Base-by-base conservation (phyloP, 2,329 filamentous ascomycete species). In the Verticillium longisporum region DNA sequence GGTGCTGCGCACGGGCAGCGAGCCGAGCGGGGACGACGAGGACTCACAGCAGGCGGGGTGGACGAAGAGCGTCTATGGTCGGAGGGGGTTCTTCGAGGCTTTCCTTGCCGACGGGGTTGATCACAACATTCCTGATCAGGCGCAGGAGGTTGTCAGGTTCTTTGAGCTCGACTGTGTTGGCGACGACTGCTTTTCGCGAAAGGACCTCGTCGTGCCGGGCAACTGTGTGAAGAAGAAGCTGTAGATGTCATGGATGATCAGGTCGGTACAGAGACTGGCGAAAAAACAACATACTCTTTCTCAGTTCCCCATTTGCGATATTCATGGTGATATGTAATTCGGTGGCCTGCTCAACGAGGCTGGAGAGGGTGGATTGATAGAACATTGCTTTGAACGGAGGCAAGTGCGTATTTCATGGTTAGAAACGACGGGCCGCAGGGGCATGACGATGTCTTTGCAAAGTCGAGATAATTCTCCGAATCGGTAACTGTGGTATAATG, bases 1-100 rank as follows among this genome's bases (percentile, higher is more conserved):
- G 1, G 74, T 79, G 56, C 31, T 66, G 4, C 56, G 60, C 1
- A 55, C 61, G 9, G 56, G 64, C 10, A 3, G 13, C 18, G 53
- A 60, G 55, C 62, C 65, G 55, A 62, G 58, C 2, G 33, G 41
- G 37, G 57, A 63, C 10, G 61, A 57, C 0, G 58, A 62, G 53
- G 13, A 64, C 41, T 55, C 56, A 0, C 63, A 65, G 1, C 50
- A 56, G 32, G 55, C 45, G 2, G 59, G 61, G 11, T 66, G 62
- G 65, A 64, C 60, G n/a, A 66, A 66, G 66, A 62, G 60, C 4
- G 60, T 64, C 9, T 66, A 65, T 13, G 66, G 65, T 6, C 33
- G n/a, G 0, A 55, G 33, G 9, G 64, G 62, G 1, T 21, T 66
- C n/a, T 62, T 67, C 9, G 66, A 66, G 60, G 58, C 59, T 9